phyloP scores from a whole-genome alignment of 2,329 filamentous ascomycete genomes.

The Epichloe gansuensis region DNA sequence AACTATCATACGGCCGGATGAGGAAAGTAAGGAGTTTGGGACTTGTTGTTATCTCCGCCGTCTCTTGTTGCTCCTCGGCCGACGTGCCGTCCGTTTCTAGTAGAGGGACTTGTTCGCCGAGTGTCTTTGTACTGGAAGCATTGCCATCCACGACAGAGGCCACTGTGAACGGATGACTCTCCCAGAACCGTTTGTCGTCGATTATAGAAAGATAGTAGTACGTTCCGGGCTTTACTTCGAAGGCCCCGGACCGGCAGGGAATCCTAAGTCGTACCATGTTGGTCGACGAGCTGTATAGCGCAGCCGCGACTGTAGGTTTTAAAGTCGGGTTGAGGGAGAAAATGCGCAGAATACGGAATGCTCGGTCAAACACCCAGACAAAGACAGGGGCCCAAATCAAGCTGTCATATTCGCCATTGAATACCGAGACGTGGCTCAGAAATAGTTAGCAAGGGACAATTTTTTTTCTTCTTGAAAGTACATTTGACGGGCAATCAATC shows the following conservation, averaged over 20 bases:
- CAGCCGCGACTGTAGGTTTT: constrained; percentile 23
- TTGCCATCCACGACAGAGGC: constrained; percentile 16
- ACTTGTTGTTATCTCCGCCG: neutral
- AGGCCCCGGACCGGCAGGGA: constrained; percentile 21
- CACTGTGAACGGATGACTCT: constrained; percentile 38
- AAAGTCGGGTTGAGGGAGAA: constrained; percentile 25
- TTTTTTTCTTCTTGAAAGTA: too few relatives aligned
- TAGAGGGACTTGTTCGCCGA: constrained; percentile 21
- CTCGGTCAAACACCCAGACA: constrained; percentile 38
- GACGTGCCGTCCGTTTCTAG: constrained; percentile 12
- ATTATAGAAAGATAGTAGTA: constrained; percentile 34
- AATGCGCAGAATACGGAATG: constrained; percentile 30
- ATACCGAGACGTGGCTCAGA: constrained; percentile 37
- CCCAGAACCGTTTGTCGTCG: constrained; percentile 28
- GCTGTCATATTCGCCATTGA: constrained; percentile 32
- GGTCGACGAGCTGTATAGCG: constrained; percentile 22
- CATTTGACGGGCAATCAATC: neutral
- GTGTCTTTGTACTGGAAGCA: constrained; percentile 6
- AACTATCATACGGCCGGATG: constrained; percentile 33
- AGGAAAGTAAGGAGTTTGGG: constrained; percentile 25
- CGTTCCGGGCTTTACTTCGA: constrained; percentile 25
- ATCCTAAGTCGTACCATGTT: constrained; percentile 30
- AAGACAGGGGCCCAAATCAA: constrained; percentile 36
- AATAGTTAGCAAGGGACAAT: neutral
- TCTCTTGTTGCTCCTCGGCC: neutral